Percentiles rank a stretch among this genome's conserved stretches.
Conservation (phyloP, 768 basidiomycete genomes). For the Suillus americanus region DNA sequence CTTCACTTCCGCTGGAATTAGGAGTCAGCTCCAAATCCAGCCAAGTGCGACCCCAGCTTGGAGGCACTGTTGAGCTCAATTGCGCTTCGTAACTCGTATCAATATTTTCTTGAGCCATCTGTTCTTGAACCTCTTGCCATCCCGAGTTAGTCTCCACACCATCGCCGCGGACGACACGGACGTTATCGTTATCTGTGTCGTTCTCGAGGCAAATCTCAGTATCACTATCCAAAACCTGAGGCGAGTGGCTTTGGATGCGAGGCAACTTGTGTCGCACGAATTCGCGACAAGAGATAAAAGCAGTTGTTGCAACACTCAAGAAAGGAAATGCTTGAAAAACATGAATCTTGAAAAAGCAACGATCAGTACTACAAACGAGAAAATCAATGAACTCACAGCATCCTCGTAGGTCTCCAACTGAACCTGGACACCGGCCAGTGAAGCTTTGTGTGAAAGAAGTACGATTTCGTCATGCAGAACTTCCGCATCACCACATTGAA, state of each 20-base stretch:
- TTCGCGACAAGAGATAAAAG: slow-evolving; percentile 68
- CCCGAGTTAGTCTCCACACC: slow-evolving; percentile 54
- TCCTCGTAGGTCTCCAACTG: slow-evolving; percentile 90
- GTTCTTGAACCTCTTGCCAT: slow-evolving; percentile 40
- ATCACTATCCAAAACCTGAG: slow-evolving; percentile 50
- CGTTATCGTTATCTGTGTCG: slow-evolving; percentile 68
- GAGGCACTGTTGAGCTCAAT: slow-evolving; percentile 31
- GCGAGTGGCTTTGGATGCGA: slow-evolving; percentile 46
- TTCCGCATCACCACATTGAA: slow-evolving; percentile 93
- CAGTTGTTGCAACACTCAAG: slow-evolving; percentile 59
- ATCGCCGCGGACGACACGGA: slow-evolving; percentile 72
- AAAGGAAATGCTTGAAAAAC: slow-evolving; percentile 92
- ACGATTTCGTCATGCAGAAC: slow-evolving; percentile 94
- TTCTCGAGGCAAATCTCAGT: slow-evolving; percentile 62
- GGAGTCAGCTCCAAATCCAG: slow-evolving; percentile 7
- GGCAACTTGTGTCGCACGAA: slow-evolving; percentile 67
- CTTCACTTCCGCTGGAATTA: slow-evolving; percentile 3
- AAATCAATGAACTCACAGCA: slow-evolving; percentile 52
- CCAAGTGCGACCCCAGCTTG: slow-evolving; percentile 49
- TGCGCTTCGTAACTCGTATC: slow-evolving; percentile 33
- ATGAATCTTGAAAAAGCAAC: slow-evolving; percentile 56
- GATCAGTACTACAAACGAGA: background rate
- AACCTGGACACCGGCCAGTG: slow-evolving; percentile 80
- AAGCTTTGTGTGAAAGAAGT: slow-evolving; percentile 91
- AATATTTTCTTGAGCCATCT: slow-evolving; percentile 28